These are phyloP conservation scores for Mortierella sp. DNA, from an alignment of 371 early-diverging fungal species.

Conservation along the genomic window DNA sequence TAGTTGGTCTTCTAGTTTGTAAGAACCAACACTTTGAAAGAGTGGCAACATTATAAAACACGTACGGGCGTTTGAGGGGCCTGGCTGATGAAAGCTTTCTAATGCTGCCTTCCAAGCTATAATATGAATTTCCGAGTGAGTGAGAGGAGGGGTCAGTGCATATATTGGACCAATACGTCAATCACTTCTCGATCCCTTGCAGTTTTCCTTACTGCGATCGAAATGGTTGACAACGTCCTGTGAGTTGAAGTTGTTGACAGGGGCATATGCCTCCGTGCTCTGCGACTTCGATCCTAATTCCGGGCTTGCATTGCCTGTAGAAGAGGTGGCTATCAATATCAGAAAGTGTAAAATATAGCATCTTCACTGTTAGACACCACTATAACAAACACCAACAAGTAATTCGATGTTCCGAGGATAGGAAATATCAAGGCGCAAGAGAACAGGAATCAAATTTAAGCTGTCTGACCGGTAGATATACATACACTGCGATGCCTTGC, in stretches of 20 bases:
- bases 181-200: background rate
- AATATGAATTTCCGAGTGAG: background rate
- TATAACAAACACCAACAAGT: no score
- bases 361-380: no score
- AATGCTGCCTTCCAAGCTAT: conserved; percentile 41
- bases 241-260: conserved; percentile 52
- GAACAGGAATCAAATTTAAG: no score
- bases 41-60: background rate
- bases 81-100: conserved; percentile 31
- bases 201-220: conserved; percentile 27
- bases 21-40: background rate
- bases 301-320: conserved; percentile 5
- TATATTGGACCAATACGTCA: background rate
- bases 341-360: background rate
- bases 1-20: no score
- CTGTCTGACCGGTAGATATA: background rate
- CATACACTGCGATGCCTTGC: conserved; percentile 35
- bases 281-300: conserved; percentile 23
- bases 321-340: conserved; percentile 3
- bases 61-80: conserved; percentile 17
- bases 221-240: conserved; percentile 48
- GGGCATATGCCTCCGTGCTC: conserved; percentile 16
- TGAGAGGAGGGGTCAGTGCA: background rate
- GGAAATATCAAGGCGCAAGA: no score
- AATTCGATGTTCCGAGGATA: no score